Conservation (phyloP, 169 alveolate species). For the Cystoisospora suis region DNA sequence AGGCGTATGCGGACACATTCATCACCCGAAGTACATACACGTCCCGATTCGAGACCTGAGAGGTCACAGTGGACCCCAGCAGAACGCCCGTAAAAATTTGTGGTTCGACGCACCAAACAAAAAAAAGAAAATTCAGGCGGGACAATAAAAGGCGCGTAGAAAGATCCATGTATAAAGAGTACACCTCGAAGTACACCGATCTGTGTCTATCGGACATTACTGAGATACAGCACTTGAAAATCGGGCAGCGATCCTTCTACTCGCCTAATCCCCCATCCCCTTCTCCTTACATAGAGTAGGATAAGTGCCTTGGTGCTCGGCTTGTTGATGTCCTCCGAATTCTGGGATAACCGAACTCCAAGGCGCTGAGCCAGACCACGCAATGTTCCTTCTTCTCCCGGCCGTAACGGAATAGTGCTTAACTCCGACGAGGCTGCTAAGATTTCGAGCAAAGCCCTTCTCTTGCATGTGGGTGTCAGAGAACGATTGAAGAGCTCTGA, state of each 20-base stretch:
- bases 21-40: not conserved
- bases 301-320: conserved; percentile 70
- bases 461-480: conserved; percentile 71
- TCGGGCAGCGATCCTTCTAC: too few relatives aligned
- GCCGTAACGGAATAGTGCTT: conserved; percentile 83
- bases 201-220: too few relatives aligned
- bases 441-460: conserved; percentile 81
- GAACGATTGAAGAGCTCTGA: conserved; percentile 78
- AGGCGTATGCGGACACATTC: not conserved
- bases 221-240: too few relatives aligned
- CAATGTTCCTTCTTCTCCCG: conserved; percentile 84
- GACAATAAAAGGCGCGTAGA: too few relatives aligned
- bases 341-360: conserved; percentile 57
- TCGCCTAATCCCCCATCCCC: too few relatives aligned
- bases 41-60: conserved; percentile 12
- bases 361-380: conserved; percentile 73
- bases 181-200: too few relatives aligned
- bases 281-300: conserved; percentile 63
- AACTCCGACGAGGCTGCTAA: conserved; percentile 87
- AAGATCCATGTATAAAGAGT: too few relatives aligned
- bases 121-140: too few relatives aligned
- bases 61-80: too few relatives aligned
- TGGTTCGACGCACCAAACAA: too few relatives aligned
- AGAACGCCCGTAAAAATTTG: too few relatives aligned
- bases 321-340: conserved; percentile 40